Conservation (phyloP, 306 rosid genomes). For the Elaeagnus macrophylla region DNA sequence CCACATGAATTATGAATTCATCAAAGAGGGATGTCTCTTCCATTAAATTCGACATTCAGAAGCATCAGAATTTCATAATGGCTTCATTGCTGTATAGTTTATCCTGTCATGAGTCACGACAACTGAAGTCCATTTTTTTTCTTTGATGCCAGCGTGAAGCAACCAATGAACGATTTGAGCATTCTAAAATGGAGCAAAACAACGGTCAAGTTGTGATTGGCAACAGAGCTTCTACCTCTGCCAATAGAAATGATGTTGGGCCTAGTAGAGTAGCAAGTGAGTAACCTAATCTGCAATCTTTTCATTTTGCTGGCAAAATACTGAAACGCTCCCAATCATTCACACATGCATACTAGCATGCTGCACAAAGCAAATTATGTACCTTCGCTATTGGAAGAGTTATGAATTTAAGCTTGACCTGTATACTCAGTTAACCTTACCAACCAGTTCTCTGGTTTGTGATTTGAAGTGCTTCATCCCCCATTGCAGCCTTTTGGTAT, state of each 20-base stretch:
- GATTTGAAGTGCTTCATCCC: conserved; percentile 19
- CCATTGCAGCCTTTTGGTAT: conserved; percentile 23
- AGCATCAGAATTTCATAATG: too few species aligned
- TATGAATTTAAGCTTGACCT: conserved; percentile 7
- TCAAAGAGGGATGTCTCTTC: too few species aligned
- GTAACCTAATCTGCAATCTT: conserved; percentile 5
- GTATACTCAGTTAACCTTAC: conserved; percentile 37
- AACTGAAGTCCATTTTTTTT: conserved; percentile 14
- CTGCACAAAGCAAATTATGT: background rate
- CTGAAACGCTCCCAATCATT: background rate
- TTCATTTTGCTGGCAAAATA: too few species aligned
- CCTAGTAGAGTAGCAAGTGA: conserved; percentile 39
- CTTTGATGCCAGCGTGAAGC: conserved; percentile 39
- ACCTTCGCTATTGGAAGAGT: background rate
- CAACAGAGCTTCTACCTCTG: conserved; percentile 31
- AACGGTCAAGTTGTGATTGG: conserved; percentile 29
- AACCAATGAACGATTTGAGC: conserved; percentile 28
- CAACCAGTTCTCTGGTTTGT: conserved; percentile 13
- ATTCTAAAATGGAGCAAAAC: conserved; percentile 31
- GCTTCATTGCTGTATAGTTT: background rate
- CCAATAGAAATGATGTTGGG: conserved; percentile 30
- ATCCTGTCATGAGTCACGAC: background rate
- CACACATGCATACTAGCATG: background rate
- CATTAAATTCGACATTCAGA: too few species aligned
- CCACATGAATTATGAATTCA: too few species aligned